phyloP scores from a whole-genome alignment of 495 filamentous ascomycete genomes.

The Tuber calosporum region DNA sequence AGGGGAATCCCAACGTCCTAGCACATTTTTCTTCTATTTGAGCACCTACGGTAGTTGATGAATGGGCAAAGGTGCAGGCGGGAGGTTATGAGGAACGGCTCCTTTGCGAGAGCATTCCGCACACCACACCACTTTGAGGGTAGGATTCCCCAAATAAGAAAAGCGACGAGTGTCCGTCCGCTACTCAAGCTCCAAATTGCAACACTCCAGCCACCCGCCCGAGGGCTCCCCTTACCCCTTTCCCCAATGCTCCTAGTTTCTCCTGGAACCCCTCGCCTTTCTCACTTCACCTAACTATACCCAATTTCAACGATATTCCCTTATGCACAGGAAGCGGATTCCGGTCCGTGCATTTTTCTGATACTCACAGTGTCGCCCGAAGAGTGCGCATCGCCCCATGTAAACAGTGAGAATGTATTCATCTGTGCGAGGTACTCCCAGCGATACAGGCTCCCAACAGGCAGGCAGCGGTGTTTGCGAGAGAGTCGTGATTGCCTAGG shows the following conservation, averaged over 20 bases:
- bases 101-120: background rate
- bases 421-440: background rate
- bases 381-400: background rate
- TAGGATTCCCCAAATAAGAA: background rate
- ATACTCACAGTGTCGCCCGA: background rate
- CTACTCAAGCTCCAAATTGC: background rate
- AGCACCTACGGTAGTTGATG: too few relatives aligned
- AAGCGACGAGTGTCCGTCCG: background rate
- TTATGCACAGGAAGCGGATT: background rate
- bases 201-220: background rate
- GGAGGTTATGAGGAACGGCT: background rate
- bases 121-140: background rate
- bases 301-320: background rate
- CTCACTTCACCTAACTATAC: background rate
- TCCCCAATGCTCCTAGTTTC: background rate
- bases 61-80: background rate
- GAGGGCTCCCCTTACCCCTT: background rate
- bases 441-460: background rate
- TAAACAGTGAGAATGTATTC: background rate
- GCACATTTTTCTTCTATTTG: too few relatives aligned
- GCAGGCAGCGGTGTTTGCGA: background rate
- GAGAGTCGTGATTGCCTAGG: too few relatives aligned
- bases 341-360: too few relatives aligned
- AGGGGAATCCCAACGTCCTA: too few relatives aligned
- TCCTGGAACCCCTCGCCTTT: background rate